phyloP scores from a whole-genome alignment of 2,329 filamentous ascomycete species.

The Fusarium subtropicale region DNA sequence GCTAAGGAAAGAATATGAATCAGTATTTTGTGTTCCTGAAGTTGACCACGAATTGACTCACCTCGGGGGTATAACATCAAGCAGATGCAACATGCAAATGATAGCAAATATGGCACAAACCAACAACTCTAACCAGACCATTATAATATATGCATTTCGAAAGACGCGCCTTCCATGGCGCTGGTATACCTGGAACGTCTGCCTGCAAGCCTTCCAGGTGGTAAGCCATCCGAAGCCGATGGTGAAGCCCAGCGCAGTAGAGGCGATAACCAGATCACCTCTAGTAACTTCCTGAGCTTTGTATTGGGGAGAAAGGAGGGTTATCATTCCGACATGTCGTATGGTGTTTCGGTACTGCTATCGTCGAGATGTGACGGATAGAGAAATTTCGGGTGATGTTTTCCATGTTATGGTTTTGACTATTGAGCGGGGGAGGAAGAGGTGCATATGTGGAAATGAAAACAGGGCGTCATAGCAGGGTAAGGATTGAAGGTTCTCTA shows the following conservation, averaged over 20 bases:
- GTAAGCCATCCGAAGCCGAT: conserved; percentile 57
- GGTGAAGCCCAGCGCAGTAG: conserved; percentile 54
- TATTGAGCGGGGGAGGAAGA: neutral
- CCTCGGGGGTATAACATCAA: conserved; percentile 44
- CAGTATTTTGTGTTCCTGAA: neutral
- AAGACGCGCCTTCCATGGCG: conserved; percentile 48
- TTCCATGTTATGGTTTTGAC: conserved; percentile 18
- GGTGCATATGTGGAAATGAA: neutral
- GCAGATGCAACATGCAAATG: conserved; percentile 48
- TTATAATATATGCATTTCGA: conserved; percentile 58
- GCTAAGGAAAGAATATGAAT: conserved; percentile 14
- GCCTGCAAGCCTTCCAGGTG: conserved; percentile 52
- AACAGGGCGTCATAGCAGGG: neutral
- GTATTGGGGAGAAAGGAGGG: conserved; percentile 43
- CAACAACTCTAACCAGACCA: conserved; percentile 61
- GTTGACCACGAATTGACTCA: conserved; percentile 4
- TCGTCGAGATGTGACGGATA: conserved; percentile 13
- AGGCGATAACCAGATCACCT: conserved; percentile 46
- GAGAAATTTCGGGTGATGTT: conserved; percentile 10
- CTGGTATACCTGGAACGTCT: conserved; percentile 52
- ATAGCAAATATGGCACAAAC: conserved; percentile 57
- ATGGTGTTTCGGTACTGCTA: neutral
- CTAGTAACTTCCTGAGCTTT: conserved; percentile 36
- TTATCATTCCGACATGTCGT: conserved; percentile 39
- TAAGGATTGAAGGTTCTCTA: neutral